Conservation (phyloP, 768 basidiomycete genomes). For the Gloeophyllum trabeum region DNA sequence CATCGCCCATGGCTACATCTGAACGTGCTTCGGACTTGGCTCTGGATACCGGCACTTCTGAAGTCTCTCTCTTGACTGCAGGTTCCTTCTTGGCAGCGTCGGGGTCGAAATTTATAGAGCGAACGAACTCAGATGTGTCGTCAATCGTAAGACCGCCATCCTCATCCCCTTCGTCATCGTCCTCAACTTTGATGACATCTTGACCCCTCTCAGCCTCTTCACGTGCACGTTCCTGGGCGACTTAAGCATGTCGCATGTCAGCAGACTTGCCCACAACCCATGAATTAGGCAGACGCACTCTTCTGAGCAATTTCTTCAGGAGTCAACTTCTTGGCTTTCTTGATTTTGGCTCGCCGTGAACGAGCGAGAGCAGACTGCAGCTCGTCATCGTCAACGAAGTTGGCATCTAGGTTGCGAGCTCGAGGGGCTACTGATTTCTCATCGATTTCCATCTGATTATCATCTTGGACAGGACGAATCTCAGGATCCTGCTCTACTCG, state of each 20-base stretch:
- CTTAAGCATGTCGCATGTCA: constrained; percentile 24
- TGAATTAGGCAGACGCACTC: constrained; percentile 33
- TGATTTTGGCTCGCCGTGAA: constrained; percentile 71
- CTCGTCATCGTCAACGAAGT: constrained; percentile 98
- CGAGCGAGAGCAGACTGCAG: constrained; percentile 87
- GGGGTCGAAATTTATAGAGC: constrained; percentile 65
- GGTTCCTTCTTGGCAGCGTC: constrained; percentile 38
- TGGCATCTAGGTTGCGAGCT: constrained; percentile 65
- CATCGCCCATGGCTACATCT: constrained; percentile 20
- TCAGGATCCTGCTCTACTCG: constrained; percentile 49
- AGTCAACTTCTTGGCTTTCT: constrained; percentile 62
- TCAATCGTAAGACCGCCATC: constrained; percentile 74
- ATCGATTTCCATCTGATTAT: constrained; percentile 74
- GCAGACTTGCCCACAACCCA: neutral
- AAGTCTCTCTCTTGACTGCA: constrained; percentile 19
- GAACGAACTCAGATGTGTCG: constrained; percentile 94
- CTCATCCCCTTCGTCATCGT: constrained; percentile 34
- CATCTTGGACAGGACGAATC: constrained; percentile 24
- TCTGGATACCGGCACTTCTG: constrained; percentile 11
- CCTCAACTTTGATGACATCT: constrained; percentile 34
- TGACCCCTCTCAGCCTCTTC: constrained; percentile 32
- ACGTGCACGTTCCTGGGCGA: constrained; percentile 48
- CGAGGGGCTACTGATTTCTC: constrained; percentile 56
- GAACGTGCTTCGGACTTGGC: constrained; percentile 13
- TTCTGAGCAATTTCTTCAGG: constrained; percentile 76